Evolutionary conservation across 140 eudicot species (phyloP), one percentile per base, ranked within the genome.

Genomic region (Ambrosia hybrid): DNA sequence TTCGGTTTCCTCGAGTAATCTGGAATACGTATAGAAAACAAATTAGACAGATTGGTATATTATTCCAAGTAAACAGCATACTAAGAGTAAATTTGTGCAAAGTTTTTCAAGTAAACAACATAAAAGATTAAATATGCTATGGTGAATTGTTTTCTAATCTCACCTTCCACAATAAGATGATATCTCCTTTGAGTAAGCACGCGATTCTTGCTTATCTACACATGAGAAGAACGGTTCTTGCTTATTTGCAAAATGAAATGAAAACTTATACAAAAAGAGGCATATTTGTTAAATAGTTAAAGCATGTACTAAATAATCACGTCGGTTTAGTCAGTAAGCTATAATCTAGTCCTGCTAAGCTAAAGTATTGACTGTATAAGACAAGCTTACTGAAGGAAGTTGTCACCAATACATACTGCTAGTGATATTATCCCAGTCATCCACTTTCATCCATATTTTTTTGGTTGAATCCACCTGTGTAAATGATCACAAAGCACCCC

Each of bases 1-100:
- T 88, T 94, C 99, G 53, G 96, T 90, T 72, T 90, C 97, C 77
- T 94, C 99, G 3, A 94, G 99, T 83, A 94, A 86, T 91, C 98
- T 92, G 79, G 56, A 58, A 68, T 51, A 61, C 11, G 48, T 1
- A 73, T 48, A 55, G 5, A 30, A 16, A 56, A 56, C 26, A 65
- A 52, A 37, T 64, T 64, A 74, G 30, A 49, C 21, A 9, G 16
- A 1, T 30, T 14, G 10, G 15, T 17, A 57, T 68, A n/a, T 21
- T 48, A 13, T 69, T 69, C 36, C 11, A 49, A 48, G 53, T n/a
- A 60, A 62, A 58, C 68, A 65, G 14, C 65, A 17, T 57, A 68
- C 26, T n/a, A 49, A 38, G 30, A 57, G 49, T 43, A 76, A 57
- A 17, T 1, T 45, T 4, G 3, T 6, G 30, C 30, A 21, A 21